Conservation (phyloP, 768 basidiomycete genomes). For the Boletus subparvulus region DNA sequence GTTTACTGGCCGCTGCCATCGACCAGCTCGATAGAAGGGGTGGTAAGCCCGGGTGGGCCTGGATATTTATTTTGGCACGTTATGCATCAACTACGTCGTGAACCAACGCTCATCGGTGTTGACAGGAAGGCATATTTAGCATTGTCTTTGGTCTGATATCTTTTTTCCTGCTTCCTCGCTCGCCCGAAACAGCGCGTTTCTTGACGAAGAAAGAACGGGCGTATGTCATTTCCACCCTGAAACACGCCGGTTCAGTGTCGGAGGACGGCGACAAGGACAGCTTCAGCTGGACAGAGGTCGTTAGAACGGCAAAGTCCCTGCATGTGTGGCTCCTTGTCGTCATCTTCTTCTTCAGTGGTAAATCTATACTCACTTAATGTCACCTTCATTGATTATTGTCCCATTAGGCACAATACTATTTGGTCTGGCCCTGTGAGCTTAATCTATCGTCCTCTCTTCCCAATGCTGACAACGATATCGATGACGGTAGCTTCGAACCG, state of each 20-base stretch:
- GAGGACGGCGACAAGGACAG: constrained; percentile 43
- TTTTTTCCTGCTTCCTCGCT: constrained; percentile 49
- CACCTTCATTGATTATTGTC: background rate
- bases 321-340: constrained; percentile 55
- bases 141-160: constrained; percentile 52
- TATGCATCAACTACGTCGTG: background rate
- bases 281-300: constrained; percentile 60
- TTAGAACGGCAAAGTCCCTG: constrained; percentile 45
- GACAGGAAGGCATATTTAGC: constrained; percentile 63
- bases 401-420: constrained; percentile 16
- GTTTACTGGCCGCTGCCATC: constrained; percentile 61
- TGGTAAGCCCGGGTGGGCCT: constrained; percentile 58
- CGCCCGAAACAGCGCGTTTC: constrained; percentile 48
- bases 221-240: constrained; percentile 37
- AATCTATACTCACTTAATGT: background rate
- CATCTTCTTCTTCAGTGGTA: constrained; percentile 54
- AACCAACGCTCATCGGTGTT: background rate
- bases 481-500: constrained; percentile 58
- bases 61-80: constrained; percentile 56
- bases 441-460: constrained; percentile 9
- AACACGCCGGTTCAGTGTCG: constrained; percentile 32
- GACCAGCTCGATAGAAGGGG: constrained; percentile 51
- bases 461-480: constrained; percentile 38
- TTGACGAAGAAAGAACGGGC: constrained; percentile 50
- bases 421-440: constrained; percentile 25